Base-by-base conservation (phyloP, 2,329 filamentous ascomycete species). In the Xylariaceae sp. region DNA sequence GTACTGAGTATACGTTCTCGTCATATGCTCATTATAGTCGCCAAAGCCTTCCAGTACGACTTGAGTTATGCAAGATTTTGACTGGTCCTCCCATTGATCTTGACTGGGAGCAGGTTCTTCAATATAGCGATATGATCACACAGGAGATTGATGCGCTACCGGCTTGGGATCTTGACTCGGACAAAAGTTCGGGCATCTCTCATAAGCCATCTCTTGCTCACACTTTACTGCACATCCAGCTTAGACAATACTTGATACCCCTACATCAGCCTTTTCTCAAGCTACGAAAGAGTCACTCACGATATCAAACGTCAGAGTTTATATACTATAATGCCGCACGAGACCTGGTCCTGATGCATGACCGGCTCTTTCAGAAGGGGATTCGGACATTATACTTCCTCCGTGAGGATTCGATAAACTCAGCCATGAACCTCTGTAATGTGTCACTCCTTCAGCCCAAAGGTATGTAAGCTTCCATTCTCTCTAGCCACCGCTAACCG, bases 241-340 rank as follows among this genome's bases (percentile, higher is more conserved):
- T 86, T 45, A 73, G 81, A 24, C 81, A 85, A 64, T 85, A 84
- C 69, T 83, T 85, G 53, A 81, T 85, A 56, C 81, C 82, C 1
- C 72, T 86, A 6, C 82, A 84, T 62, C 81, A 85, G 57, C 81
- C 82, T 1, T 85, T 81, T 64, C 73, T 86, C 24, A 83, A 82
- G 63, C 75, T 84, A 46, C 78, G 82, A 60, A 81, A 81, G 69
- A 75, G 77, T 56, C 82, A 84, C 67, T 81, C 81, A 50, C 82
- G 82, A 60, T 85, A 84, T 64, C 82, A 85, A 61, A 81, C 82
- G 63, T 84, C 82, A 1, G 82, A 85, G 60, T 82, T 84, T 53
- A 79, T 85, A 41, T 85, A 84, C 73, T 85, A 85, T 69, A 84
- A 82, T 50, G 81, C 82, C 0, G 82, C 82, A 1, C 76, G 82